Evolutionary conservation across 2,329 filamentous ascomycete species (phyloP).

Genomic region (Trichoderma cornu-damae): DNA sequence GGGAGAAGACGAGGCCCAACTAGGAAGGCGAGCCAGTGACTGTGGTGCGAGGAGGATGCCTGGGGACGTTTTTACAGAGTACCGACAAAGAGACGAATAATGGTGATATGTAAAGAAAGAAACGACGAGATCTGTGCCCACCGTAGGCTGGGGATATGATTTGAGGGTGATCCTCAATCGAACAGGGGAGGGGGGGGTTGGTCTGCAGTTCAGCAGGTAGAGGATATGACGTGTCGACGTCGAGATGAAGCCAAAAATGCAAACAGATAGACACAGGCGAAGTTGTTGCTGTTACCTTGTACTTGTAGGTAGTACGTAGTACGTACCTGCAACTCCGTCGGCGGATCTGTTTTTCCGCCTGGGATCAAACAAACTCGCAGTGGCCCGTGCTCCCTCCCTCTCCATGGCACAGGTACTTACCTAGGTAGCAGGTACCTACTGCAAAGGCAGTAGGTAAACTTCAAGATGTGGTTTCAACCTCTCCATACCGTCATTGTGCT

Average conservation of each 20-base stretch:
- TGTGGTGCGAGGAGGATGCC: slow-evolving; percentile 16
- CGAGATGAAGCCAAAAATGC: slow-evolving; percentile 6
- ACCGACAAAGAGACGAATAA: background rate
- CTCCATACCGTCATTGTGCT: no score
- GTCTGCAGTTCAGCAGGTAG: background rate
- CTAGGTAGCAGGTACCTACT: no score
- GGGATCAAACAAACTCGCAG: background rate
- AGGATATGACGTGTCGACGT: slow-evolving; percentile 11
- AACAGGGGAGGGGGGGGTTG: background rate
- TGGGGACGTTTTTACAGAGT: no score
- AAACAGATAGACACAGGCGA: no score
- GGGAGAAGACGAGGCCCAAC: slow-evolving; percentile 18
- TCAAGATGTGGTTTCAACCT: no score
- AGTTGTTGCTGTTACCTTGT: no score
- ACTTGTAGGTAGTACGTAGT: no score
- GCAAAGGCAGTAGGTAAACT: no score
- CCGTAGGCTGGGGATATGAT: background rate
- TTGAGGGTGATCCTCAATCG: background rate
- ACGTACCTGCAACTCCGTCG: no score
- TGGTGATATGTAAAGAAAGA: background rate
- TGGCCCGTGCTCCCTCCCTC: no score
- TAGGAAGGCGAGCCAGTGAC: slow-evolving; percentile 21
- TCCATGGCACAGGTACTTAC: background rate
- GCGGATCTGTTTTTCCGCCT: slow-evolving; percentile 11
- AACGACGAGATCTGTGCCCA: background rate